These are phyloP conservation scores for Ustilago bromivora DNA, from an alignment of 1,284 basidiomycete species.

Conservation along the genomic window DNA sequence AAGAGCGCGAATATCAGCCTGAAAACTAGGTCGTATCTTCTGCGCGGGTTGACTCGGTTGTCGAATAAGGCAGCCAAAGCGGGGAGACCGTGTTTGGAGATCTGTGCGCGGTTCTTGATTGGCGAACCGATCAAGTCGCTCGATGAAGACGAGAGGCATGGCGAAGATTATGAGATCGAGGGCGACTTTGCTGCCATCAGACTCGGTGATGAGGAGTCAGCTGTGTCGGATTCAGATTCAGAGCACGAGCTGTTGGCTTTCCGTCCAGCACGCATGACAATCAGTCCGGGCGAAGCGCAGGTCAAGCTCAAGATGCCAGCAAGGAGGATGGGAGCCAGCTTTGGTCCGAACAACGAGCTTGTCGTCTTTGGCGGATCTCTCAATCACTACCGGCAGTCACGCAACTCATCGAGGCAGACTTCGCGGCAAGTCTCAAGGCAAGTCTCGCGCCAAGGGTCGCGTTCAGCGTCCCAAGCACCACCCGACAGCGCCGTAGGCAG, in stretches of 20 bases:
- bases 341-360: slow-evolving; percentile 50
- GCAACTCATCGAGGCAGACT: slow-evolving; percentile 24
- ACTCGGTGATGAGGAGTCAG: slow-evolving; percentile 20
- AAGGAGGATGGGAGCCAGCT: slow-evolving; percentile 46
- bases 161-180: slow-evolving; percentile 15
- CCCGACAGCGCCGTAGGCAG: slow-evolving; percentile 1
- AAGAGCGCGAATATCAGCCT: slow-evolving; percentile 60
- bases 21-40: slow-evolving; percentile 61
- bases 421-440: slow-evolving; percentile 13
- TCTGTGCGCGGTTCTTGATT: slow-evolving; percentile 55
- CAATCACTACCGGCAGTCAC: slow-evolving; percentile 27
- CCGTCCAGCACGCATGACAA: slow-evolving; percentile 14
- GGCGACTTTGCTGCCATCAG: slow-evolving; percentile 19
- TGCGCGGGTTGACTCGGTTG: slow-evolving; percentile 44
- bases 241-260: slow-evolving; percentile 27
- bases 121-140: slow-evolving; percentile 58
- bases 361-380: slow-evolving; percentile 46
- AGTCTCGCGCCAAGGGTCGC: slow-evolving; percentile 11
- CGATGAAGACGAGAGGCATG: slow-evolving; percentile 21
- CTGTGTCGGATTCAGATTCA: slow-evolving; percentile 25
- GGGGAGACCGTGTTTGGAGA: slow-evolving; percentile 49
- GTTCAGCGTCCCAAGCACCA: slow-evolving; percentile 26
- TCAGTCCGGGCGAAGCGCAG: slow-evolving; percentile 2
- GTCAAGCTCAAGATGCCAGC: slow-evolving; percentile 36
- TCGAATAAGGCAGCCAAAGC: slow-evolving; percentile 33